Percentiles rank a stretch among this genome's conserved stretches.
These are phyloP conservation scores for Botrytis hyacinthi DNA, from an alignment of 2,329 filamentous ascomycete genomes.

Conservation along the genomic window DNA sequence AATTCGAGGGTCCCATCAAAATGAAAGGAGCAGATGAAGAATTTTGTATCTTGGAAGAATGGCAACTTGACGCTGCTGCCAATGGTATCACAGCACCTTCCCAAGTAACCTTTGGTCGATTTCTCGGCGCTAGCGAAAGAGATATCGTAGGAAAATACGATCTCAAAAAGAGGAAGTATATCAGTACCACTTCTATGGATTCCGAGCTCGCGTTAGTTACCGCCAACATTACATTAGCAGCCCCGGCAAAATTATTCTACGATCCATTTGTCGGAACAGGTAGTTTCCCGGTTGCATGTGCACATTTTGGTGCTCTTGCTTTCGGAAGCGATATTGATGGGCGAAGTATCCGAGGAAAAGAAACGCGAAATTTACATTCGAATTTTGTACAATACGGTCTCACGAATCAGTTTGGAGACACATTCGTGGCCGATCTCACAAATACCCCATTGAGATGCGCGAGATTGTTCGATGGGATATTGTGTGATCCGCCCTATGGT, in stretches of 20 bases:
- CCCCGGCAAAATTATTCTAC: constrained; percentile 81
- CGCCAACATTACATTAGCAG: constrained; percentile 83
- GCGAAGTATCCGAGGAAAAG: constrained; percentile 74
- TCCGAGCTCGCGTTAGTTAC: constrained; percentile 88
- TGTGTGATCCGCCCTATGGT: constrained; percentile 95
- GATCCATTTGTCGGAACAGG: constrained; percentile 96
- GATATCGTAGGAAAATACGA: constrained; percentile 72
- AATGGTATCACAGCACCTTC: constrained; percentile 54
- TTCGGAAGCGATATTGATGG: constrained; percentile 94
- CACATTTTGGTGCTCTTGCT: constrained; percentile 81
- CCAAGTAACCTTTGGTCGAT: constrained; percentile 68
- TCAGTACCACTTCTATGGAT: constrained; percentile 97
- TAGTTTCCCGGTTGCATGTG: constrained; percentile 85
- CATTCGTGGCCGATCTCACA: constrained; percentile 83
- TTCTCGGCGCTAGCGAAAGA: constrained; percentile 64
- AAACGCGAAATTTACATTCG: constrained; percentile 50
- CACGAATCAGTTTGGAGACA: constrained; percentile 64
- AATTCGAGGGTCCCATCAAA: constrained; percentile 72
- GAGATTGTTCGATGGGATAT: constrained; percentile 76
- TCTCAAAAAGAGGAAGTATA: constrained; percentile 90
- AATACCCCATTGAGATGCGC: constrained; percentile 69
- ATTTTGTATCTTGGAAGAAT: constrained; percentile 83
- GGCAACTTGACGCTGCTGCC: constrained; percentile 54
- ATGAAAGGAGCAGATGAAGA: constrained; percentile 72
- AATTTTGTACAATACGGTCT: constrained; percentile 87